Conservation (phyloP, 2,329 filamentous ascomycete genomes). For the Aspergillaceae sp. region DNA sequence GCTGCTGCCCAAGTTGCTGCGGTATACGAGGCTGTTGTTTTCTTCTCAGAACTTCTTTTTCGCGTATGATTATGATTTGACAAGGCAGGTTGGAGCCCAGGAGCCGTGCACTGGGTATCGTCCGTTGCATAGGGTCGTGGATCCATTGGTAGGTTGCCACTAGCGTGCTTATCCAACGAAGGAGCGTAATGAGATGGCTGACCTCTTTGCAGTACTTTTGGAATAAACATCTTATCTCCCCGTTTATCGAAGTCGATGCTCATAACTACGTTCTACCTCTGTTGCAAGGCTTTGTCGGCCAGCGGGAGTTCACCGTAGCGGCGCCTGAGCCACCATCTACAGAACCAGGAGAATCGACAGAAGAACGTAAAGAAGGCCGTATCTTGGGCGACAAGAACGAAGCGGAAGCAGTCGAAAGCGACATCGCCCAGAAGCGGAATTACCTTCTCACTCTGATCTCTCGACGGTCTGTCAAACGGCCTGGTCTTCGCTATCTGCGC, state of each 20-base stretch:
- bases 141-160: conserved; percentile 47
- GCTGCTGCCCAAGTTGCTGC: conserved; percentile 73
- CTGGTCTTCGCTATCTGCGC: conserved; percentile 80
- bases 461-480: conserved; percentile 75
- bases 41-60: conserved; percentile 77
- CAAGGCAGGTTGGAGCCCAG: conserved; percentile 49
- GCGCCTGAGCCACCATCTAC: conserved; percentile 12
- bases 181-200: too few species aligned
- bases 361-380: conserved; percentile 17
- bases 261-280: conserved; percentile 67
- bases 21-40: conserved; percentile 77
- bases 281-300: conserved; percentile 91
- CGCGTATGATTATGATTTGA: conserved; percentile 90
- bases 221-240: conserved; percentile 68
- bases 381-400: conserved; percentile 38
- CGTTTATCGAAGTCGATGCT: conserved; percentile 66
- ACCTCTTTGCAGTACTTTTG: conserved; percentile 61
- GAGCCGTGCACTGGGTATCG: conserved; percentile 37
- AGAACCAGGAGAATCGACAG: conserved; percentile 5
- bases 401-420: conserved; percentile 17
- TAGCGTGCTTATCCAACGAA: too few species aligned
- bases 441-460: conserved; percentile 86
- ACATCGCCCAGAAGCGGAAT: conserved; percentile 26
- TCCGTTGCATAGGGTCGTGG: conserved; percentile 63
- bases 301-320: conserved; percentile 69